Conservation (phyloP, 2,329 filamentous ascomycete genomes). For the Corinectria fuckeliana region DNA sequence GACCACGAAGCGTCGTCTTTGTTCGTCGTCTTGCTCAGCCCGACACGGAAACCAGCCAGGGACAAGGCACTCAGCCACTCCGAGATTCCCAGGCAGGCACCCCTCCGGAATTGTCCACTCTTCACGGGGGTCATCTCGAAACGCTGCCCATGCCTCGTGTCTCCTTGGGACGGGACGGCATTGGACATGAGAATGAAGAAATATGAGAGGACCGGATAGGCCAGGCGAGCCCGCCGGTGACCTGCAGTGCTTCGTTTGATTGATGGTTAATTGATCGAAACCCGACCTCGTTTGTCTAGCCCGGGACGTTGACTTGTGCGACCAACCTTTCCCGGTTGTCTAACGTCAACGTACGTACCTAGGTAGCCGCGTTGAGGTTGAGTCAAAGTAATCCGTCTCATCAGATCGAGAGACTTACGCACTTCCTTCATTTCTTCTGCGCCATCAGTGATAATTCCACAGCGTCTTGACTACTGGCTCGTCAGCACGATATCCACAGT, state of each 20-base stretch:
- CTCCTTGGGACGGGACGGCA: neutral
- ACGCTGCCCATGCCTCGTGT: conserved; percentile 2
- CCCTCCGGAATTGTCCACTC: neutral
- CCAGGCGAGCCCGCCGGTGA: neutral
- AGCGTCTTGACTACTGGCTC: neutral
- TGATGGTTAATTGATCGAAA: neutral
- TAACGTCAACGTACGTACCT: no score
- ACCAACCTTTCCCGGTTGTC: neutral
- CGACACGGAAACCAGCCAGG: neutral
- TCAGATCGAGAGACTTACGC: neutral
- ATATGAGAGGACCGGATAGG: neutral
- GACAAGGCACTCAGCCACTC: neutral
- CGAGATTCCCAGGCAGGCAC: neutral
- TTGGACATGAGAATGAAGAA: neutral
- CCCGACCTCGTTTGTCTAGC: neutral
- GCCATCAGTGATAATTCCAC: neutral
- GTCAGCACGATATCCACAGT: neutral
- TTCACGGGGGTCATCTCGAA: conserved; percentile 3
- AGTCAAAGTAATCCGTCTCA: neutral
- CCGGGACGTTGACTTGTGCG: neutral
- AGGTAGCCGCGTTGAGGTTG: neutral
- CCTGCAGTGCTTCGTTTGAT: neutral
- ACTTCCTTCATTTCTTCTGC: neutral
- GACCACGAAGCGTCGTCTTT: neutral
- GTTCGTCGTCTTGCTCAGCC: neutral